These are phyloP conservation scores for Colletotrichum echinochloae DNA, from an alignment of 2,329 filamentous ascomycete genomes.

Conservation along the genomic window DNA sequence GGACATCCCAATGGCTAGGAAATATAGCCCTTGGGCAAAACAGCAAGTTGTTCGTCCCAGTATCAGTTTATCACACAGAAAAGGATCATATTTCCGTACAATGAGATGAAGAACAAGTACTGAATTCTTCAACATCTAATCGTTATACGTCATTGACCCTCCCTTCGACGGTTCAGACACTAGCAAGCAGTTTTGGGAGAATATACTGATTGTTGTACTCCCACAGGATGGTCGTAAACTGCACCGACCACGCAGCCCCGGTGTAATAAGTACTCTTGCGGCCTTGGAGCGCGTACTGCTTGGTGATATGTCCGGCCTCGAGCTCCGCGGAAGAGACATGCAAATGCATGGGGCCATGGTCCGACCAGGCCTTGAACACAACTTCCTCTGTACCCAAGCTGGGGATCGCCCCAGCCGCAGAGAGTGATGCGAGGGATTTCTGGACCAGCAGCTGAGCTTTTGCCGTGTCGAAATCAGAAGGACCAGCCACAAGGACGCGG, in stretches of 20 bases:
- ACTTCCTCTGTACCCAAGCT: constrained; percentile 37
- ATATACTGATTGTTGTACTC: constrained; percentile 48
- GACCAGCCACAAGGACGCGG: constrained; percentile 46
- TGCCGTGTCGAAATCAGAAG: constrained; percentile 35
- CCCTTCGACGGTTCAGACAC: too few species aligned
- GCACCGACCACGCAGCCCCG: constrained; percentile 48
- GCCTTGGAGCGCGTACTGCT: constrained; percentile 54
- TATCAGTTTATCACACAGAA: too few species aligned
- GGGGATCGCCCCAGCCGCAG: constrained; percentile 41
- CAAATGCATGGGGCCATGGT: constrained; percentile 50
- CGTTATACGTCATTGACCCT: too few species aligned
- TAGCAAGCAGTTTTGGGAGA: constrained; percentile 46
- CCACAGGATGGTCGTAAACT: constrained; percentile 51
- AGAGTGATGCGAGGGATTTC: constrained; percentile 44
- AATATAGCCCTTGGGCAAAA: too few species aligned
- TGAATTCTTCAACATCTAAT: too few species aligned
- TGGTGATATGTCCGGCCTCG: constrained; percentile 49
- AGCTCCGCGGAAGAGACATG: constrained; percentile 47
- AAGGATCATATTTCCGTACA: too few species aligned
- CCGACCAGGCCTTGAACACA: constrained; percentile 45
- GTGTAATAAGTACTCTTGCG: constrained; percentile 55
- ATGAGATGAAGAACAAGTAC: too few species aligned
- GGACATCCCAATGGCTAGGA: too few species aligned
- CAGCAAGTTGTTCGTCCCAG: too few species aligned
- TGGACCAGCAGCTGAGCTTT: constrained; percentile 45